Base-by-base conservation (phyloP, 805 yeast species). In the Sporopachydermia quercuum region DNA sequence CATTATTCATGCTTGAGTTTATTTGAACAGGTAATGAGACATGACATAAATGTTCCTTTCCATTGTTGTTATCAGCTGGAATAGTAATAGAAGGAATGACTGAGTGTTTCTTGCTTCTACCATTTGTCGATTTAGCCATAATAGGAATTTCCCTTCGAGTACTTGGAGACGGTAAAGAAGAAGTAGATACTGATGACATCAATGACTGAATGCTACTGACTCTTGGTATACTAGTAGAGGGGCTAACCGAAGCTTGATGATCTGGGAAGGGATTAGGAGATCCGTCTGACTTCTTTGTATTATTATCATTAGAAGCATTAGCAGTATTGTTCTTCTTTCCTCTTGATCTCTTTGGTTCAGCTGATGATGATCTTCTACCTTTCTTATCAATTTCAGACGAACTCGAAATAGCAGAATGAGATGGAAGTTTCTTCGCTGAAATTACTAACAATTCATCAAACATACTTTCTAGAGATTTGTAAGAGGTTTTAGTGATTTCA, bases 381-480 rank as follows among this genome's bases (percentile, higher is more conserved):
- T 23, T n/a, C n/a, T 23, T 23, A 8, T 23, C 30, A n/a, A n/a
- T n/a, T n/a, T n/a, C n/a, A n/a, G n/a, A n/a, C n/a, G n/a, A n/a
- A n/a, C n/a, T n/a, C n/a, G n/a, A n/a, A n/a, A n/a, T n/a, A n/a
- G n/a, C n/a, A 8, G 8, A 8, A n/a, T 23, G 30, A 8, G 30
- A 23, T n/a, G 30, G 30, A n/a, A 23, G 30, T 23, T 23, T 8
- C n/a, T 23, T 23, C 8, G 30, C 30, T n/a, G 30, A 23, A 8
- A 23, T 8, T 8, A n/a, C 30, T 8, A 23, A 11, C 6, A 50
- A 34, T 11, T 18, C 38, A 11, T 49, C 50, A 34, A 47, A 48
- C 6, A 41, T 36, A 37, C 43, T 40, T 35, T 51, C 49, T 16
- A 51, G 37, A 42, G 36, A 38, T 11, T 42, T 39, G 36, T 42